Conservation (phyloP, 2,329 filamentous ascomycete species). For the Diplodia seriata region DNA sequence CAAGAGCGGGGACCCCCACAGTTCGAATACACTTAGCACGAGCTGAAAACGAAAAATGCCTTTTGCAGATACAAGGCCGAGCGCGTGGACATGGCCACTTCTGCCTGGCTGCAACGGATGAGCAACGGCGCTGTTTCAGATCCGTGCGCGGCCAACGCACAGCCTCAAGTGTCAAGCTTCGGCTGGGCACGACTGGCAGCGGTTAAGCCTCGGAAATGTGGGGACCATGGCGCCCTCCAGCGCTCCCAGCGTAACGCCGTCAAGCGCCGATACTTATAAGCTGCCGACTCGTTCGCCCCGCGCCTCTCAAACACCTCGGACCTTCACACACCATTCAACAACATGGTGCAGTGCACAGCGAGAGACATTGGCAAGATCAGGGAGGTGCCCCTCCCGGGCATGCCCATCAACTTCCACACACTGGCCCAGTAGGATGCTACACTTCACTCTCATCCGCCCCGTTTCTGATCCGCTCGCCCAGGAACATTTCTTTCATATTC, state of each 20-base stretch:
- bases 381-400: constrained; percentile 30
- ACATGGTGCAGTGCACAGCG: constrained; percentile 36
- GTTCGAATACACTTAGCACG: background rate
- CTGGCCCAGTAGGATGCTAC: constrained; percentile 13
- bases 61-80: background rate
- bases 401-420: constrained; percentile 22
- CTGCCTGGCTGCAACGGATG: background rate
- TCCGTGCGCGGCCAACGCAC: background rate
- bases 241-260: constrained; percentile 8
- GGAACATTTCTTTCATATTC: constrained; percentile 59
- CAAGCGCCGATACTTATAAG: constrained; percentile 7
- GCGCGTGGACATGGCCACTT: background rate
- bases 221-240: background rate
- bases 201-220: constrained; percentile 3
- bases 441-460: background rate
- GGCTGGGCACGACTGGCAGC: background rate
- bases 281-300: background rate
- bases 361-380: constrained; percentile 48
- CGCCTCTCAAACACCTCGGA: background rate
- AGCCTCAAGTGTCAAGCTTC: constrained; percentile 11
- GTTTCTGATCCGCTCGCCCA: background rate
- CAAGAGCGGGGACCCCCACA: background rate
- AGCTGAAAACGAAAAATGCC: background rate
- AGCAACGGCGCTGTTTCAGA: no score
- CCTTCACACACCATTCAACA: background rate